phyloP scores from a whole-genome alignment of 768 basidiomycete species.

The Suillus clintonianus region DNA sequence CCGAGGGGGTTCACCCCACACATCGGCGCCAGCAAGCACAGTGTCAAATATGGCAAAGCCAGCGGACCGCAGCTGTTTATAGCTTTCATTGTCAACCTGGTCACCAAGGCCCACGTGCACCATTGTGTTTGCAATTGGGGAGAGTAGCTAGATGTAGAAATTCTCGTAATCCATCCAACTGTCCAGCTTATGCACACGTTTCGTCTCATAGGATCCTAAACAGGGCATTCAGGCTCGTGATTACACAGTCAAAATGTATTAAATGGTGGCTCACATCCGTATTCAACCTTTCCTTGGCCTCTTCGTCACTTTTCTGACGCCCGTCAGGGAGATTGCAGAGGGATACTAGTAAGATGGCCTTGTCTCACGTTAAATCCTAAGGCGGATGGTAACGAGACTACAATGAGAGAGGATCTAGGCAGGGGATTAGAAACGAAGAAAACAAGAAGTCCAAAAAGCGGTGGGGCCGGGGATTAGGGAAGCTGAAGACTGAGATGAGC shows the following conservation, averaged over 20 bases:
- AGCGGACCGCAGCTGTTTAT: not conserved
- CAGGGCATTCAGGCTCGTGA: slow-evolving; percentile 80
- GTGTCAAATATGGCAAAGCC: not conserved
- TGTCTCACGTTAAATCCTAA: too few species aligned
- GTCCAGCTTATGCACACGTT: slow-evolving; percentile 12
- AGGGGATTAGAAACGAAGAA: too few species aligned
- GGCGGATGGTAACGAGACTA: too few species aligned
- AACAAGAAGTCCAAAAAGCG: too few species aligned
- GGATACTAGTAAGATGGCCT: slow-evolving; percentile 60
- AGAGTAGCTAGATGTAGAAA: slow-evolving; percentile 59
- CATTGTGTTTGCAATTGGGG: not conserved
- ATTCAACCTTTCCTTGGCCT: slow-evolving; percentile 66
- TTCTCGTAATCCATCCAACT: slow-evolving; percentile 56
- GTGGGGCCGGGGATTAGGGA: too few species aligned
- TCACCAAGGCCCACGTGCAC: not conserved
- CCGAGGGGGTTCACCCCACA: too few species aligned
- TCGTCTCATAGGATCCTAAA: slow-evolving; percentile 66
- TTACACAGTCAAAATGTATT: slow-evolving; percentile 1
- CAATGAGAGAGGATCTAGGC: too few species aligned
- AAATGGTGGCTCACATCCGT: slow-evolving; percentile 9
- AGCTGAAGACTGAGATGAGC: not conserved
- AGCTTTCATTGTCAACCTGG: not conserved
- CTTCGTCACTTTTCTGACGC: slow-evolving; percentile 34
- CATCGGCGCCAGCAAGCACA: not conserved
- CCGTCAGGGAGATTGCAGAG: slow-evolving; percentile 61